Percentiles rank a stretch among this genome's conserved stretches.
Conservation (phyloP, 495 filamentous ascomycete species). For the Aspergillus campestris region DNA sequence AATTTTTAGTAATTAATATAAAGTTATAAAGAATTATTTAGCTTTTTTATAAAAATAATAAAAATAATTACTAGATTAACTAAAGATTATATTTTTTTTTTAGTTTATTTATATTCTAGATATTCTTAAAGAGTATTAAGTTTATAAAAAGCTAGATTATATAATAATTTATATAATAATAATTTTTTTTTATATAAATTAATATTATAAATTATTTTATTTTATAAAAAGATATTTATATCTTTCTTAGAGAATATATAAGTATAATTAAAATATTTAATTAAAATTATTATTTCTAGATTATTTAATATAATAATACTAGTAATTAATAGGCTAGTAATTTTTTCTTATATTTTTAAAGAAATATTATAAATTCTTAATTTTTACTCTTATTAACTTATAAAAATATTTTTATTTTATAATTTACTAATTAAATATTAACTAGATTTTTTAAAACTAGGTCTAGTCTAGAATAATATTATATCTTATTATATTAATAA, state of each 20-base stretch:
- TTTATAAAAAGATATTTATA: background rate
- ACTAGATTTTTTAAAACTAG: background rate
- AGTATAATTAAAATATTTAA: background rate
- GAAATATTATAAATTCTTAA: background rate
- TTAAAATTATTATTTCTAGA: background rate
- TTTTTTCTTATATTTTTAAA: background rate
- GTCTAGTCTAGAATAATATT: background rate
- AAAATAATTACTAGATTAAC: slow-evolving; percentile 4
- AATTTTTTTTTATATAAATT: background rate
- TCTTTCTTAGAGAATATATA: background rate
- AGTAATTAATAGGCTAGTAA: background rate
- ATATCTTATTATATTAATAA: background rate
- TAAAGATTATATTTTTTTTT: slow-evolving; percentile 6
- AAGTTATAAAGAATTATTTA: background rate
- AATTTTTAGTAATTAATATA: background rate
- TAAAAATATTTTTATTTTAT: too few species aligned
- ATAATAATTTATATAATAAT: background rate
- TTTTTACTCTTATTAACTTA: background rate
- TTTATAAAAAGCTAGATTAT: background rate
- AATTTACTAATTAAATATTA: background rate
- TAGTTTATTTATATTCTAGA: slow-evolving; percentile 10
- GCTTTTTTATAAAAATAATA: slow-evolving; percentile 4
- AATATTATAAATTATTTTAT: background rate
- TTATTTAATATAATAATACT: background rate
- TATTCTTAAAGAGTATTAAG: background rate